Base-by-base conservation (phyloP, 345 rosid genomes). In the Dipteronia sinensis region DNA sequence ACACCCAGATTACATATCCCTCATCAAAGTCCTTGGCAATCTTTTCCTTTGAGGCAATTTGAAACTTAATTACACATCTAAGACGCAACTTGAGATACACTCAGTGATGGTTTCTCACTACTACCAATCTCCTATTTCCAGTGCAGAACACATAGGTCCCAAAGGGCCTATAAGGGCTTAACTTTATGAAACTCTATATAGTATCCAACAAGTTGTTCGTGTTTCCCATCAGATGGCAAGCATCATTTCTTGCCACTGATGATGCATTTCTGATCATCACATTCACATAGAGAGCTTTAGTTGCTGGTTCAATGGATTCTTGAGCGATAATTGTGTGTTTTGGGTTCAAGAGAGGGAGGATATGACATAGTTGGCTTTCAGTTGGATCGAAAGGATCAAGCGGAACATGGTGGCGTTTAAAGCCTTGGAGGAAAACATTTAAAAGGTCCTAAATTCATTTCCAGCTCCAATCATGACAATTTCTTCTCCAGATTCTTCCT, bases 101-200 rank as follows among this genome's bases (percentile, higher is more conserved):
- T 1, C 29, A 27, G 29, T 27, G 29, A 27, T 27, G 29, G 29
- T n/a, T n/a, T n/a, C n/a, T n/a, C n/a, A n/a, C n/a, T n/a, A n/a
- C n/a, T n/a, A n/a, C n/a, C n/a, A n/a, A n/a, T n/a, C n/a, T 80
- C 65, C 85, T 78, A 34, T 82, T 73, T 67, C 84, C 90, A 5
- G 90, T 53, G 81, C 82, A 86, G 82, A 95, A 90, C 67, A 93
- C 82, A 65, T 83, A 92, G 19, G 88, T 93, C 40, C 99, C 98
- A 25, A 82, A 84, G 0, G 99, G 99, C 62, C 88, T 84, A 46
- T 91, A 95, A 80, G 98, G 99, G 83, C 97, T 91, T 19, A 89
- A 83, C 72, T 87, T 86, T 31, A 91, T 49, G 71, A 95, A 88
- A 66, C 83, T 87, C 0, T 87, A 86, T 13, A 91, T 56, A 7